Percentiles rank a stretch among this genome's conserved stretches.
Evolutionary conservation across 1,139 yeast genomes (phyloP).

Genomic region (Geotrichum aggregatum): DNA sequence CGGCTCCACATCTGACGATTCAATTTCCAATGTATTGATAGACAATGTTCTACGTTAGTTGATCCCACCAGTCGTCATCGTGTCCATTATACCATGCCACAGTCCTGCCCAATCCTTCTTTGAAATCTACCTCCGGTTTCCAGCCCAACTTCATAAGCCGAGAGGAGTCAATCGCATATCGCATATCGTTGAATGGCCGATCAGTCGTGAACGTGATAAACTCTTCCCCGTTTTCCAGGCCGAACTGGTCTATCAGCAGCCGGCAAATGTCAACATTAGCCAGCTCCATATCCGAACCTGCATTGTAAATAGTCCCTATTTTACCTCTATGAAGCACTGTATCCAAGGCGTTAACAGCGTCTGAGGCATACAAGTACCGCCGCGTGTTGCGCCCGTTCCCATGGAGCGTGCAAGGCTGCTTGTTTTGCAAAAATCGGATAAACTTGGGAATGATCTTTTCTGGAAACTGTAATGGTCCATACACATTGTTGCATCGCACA

Average conservation of each 20-base stretch:
- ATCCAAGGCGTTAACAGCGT: constrained; percentile 47
- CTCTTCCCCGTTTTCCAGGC: constrained; percentile 22
- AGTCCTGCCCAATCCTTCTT: constrained; percentile 40
- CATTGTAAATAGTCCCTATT: constrained; percentile 45
- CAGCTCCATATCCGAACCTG: constrained; percentile 48
- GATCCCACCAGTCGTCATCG: constrained; percentile 26
- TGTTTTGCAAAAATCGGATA: constrained; percentile 33
- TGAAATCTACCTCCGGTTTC: constrained; percentile 42
- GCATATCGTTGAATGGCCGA: constrained; percentile 50
- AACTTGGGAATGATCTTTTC: constrained; percentile 54
- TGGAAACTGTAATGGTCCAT: constrained; percentile 55
- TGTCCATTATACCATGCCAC: constrained; percentile 38
- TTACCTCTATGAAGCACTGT: constrained; percentile 38
- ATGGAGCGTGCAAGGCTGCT: constrained; percentile 41
- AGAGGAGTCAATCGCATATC: constrained; percentile 45
- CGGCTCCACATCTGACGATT: too few relatives aligned
- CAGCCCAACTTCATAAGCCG: constrained; percentile 48
- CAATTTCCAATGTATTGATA: too few relatives aligned
- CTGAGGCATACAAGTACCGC: constrained; percentile 48
- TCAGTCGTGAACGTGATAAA: constrained; percentile 43
- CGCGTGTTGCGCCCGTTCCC: constrained; percentile 50
- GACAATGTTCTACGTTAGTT: not conserved
- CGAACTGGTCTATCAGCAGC: constrained; percentile 33
- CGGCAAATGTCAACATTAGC: constrained; percentile 41
- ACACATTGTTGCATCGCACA: constrained; percentile 53